phyloP scores from a whole-genome alignment of 2,329 filamentous ascomycete species.

The Ascochyta pisi region DNA sequence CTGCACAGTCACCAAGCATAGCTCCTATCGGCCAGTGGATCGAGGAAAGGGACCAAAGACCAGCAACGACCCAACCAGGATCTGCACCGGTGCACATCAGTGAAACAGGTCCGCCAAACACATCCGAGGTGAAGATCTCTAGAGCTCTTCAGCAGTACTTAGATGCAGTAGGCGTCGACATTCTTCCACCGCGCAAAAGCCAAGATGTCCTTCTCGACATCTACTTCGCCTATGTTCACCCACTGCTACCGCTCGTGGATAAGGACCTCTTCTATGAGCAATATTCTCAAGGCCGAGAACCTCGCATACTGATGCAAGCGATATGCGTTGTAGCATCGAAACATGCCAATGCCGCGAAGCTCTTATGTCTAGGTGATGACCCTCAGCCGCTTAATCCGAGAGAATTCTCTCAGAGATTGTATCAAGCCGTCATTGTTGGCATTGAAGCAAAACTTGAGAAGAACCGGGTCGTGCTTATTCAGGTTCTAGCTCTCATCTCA shows the following conservation, averaged over 20 bases:
- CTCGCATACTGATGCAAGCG: conserved; percentile 53
- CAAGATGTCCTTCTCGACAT: conserved; percentile 52
- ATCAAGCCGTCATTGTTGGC: conserved; percentile 51
- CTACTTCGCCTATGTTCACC: conserved; percentile 56
- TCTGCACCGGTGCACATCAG: conserved; percentile 33
- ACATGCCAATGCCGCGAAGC: conserved; percentile 51
- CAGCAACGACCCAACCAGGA: conserved; percentile 31
- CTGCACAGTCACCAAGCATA: conserved; percentile 38
- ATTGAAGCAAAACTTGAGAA: conserved; percentile 52
- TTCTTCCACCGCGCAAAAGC: conserved; percentile 44
- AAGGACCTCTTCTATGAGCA: conserved; percentile 51
- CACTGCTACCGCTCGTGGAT: conserved; percentile 56
- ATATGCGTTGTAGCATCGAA: conserved; percentile 59
- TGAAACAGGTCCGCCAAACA: conserved; percentile 42
- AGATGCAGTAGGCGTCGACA: conserved; percentile 46
- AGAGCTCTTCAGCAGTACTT: conserved; percentile 47
- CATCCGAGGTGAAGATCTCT: conserved; percentile 41
- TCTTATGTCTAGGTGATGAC: conserved; percentile 49
- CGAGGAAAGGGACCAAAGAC: conserved; percentile 38
- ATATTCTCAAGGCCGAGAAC: conserved; percentile 45
- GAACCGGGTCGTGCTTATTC: conserved; percentile 56
- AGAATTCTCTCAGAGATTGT: conserved; percentile 55
- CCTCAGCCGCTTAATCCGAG: conserved; percentile 47
- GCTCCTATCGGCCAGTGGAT: conserved; percentile 48
- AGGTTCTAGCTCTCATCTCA: conserved; percentile 55